These are phyloP conservation scores for Ganoderma lingzhi DNA, from an alignment of 1,284 basidiomycete genomes.

Conservation along the genomic window DNA sequence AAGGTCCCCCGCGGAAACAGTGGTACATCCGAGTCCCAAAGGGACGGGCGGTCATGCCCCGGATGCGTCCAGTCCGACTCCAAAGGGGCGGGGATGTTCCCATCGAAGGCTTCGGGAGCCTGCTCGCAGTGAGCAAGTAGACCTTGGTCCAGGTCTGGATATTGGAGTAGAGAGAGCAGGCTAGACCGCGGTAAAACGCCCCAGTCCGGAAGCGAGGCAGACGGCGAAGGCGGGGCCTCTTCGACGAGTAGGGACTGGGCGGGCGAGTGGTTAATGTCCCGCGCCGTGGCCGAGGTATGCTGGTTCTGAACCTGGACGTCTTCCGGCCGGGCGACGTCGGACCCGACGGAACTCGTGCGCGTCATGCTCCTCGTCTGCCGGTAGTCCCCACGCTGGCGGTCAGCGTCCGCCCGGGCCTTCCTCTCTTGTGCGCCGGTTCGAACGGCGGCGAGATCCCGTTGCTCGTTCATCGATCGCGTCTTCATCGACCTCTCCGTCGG, in stretches of 20 bases:
- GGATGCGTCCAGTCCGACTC: background rate
- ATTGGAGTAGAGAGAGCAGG: too few relatives aligned
- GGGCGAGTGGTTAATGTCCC: background rate
- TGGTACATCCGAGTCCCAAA: background rate
- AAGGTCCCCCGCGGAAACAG: background rate
- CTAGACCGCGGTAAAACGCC: too few relatives aligned
- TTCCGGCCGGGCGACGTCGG: background rate
- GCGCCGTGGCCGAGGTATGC: background rate
- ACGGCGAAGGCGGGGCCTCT: too few relatives aligned
- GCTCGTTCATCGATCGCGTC: background rate
- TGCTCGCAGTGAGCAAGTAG: background rate
- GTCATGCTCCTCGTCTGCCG: background rate
- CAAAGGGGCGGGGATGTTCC: background rate
- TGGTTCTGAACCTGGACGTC: background rate
- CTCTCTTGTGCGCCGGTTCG: background rate
- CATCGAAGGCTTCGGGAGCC: background rate
- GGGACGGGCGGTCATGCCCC: constrained; percentile 1
- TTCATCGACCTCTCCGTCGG: background rate
- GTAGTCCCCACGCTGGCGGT: background rate
- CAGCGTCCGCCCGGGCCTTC: background rate
- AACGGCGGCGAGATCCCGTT: background rate
- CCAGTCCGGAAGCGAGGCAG: too few relatives aligned
- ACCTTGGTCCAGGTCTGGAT: background rate
- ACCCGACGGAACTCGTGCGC: background rate
- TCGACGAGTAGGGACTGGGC: background rate